These are phyloP conservation scores for Clarireedia paspali DNA, from an alignment of 2,329 filamentous ascomycete species.

Conservation along the genomic window DNA sequence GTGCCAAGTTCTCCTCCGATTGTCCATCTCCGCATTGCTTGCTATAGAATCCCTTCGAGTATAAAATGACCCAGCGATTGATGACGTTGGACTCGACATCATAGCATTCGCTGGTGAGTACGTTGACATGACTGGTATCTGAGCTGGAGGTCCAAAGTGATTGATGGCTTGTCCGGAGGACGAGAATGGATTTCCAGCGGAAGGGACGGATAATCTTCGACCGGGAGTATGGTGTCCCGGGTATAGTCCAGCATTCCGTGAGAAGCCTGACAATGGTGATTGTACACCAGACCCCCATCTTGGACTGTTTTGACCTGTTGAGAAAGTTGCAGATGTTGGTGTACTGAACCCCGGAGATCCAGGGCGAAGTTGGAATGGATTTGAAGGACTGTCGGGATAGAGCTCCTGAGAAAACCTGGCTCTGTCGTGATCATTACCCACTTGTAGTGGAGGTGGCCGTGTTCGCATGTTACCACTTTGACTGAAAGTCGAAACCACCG, in stretches of 20 bases:
- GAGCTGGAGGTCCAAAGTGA: conserved; percentile 50
- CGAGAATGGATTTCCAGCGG: conserved; percentile 66
- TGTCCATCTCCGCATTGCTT: conserved; percentile 62
- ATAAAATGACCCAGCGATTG: conserved; percentile 46
- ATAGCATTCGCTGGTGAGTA: conserved; percentile 51
- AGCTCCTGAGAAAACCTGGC: conserved; percentile 61
- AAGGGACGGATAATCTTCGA: conserved; percentile 76
- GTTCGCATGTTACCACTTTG: conserved; percentile 56
- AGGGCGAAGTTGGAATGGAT: conserved; percentile 57
- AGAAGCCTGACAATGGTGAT: conserved; percentile 62
- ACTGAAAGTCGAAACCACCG: conserved; percentile 49
- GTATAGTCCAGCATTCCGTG: conserved; percentile 67
- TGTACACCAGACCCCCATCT: conserved; percentile 60
- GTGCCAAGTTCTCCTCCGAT: conserved; percentile 85
- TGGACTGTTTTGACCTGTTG: conserved; percentile 68
- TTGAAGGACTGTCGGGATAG: conserved; percentile 49
- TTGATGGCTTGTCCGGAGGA: conserved; percentile 34
- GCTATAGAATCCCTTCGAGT: conserved; percentile 58
- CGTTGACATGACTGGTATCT: conserved; percentile 45
- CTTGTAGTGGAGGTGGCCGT: conserved; percentile 65
- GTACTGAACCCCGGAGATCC: conserved; percentile 73
- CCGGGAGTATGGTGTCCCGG: conserved; percentile 55
- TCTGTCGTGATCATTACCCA: conserved; percentile 64
- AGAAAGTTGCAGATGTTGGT: conserved; percentile 76
- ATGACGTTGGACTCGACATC: conserved; percentile 59